Evolutionary conservation across 208 protist species (phyloP).

Genomic region (Crithidia acanthocephali): DNA sequence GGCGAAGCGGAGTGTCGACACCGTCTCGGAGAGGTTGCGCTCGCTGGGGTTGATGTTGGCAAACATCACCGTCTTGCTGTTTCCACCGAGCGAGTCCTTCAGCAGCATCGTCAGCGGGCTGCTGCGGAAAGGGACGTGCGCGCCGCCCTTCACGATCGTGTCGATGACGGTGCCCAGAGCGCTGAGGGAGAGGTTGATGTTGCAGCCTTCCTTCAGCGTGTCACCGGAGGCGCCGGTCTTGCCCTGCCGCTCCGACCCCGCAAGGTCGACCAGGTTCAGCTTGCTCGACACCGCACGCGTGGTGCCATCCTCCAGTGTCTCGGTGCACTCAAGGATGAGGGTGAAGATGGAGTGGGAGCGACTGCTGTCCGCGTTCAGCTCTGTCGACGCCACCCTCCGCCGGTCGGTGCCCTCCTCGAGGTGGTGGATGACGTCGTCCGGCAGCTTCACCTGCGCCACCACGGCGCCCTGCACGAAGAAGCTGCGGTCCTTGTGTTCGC

Average conservation of each 20-base stretch:
- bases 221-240: conserved; percentile 92
- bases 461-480: conserved; percentile 86
- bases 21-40: conserved; percentile 87
- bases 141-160: conserved; percentile 86
- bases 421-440: conserved; percentile 71
- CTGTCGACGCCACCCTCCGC: conserved; percentile 77
- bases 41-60: conserved; percentile 91
- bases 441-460: conserved; percentile 78
- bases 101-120: conserved; percentile 90
- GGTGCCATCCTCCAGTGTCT: conserved; percentile 79
- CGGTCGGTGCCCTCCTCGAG: conserved; percentile 92
- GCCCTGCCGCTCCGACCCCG: conserved; percentile 90
- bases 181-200: conserved; percentile 94
- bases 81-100: conserved; percentile 92
- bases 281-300: conserved; percentile 80
- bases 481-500: conserved; percentile 83
- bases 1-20: conserved; percentile 90
- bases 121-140: conserved; percentile 88
- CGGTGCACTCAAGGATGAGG: conserved; percentile 78
- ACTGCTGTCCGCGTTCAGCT: conserved; percentile 91
- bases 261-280: conserved; percentile 93
- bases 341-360: conserved; percentile 94
- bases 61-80: conserved; percentile 92
- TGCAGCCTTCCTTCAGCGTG: conserved; percentile 93
- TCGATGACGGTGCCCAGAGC: conserved; percentile 92